Evolutionary conservation across 306 rosid species (phyloP).

Genomic region (Quercus glauca): DNA sequence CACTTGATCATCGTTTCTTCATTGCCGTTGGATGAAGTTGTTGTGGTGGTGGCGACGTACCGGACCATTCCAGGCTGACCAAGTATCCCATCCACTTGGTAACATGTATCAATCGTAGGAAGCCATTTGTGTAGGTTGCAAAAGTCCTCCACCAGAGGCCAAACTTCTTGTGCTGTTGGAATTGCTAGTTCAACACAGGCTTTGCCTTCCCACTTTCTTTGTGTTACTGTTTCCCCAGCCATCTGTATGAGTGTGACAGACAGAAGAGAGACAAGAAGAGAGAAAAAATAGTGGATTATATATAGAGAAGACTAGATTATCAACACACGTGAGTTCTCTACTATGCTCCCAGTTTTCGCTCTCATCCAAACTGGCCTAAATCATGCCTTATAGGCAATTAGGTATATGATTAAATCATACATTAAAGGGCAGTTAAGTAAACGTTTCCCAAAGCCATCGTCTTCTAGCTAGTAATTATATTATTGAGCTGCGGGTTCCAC

Average conservation of each 20-base stretch:
- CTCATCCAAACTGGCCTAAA: too few relatives aligned
- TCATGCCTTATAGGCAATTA: too few relatives aligned
- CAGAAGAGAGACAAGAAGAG: too few relatives aligned
- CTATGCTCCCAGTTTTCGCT: too few relatives aligned
- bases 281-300: too few relatives aligned
- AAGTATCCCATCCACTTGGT: slow-evolving; percentile 33
- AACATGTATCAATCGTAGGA: slow-evolving; percentile 34
- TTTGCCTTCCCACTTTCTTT: slow-evolving; percentile 37
- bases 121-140: slow-evolving; percentile 46
- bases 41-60: slow-evolving; percentile 30
- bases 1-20: slow-evolving; percentile 20
- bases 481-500: too few relatives aligned
- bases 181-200: slow-evolving; percentile 4
- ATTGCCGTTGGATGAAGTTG: neutral
- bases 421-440: too few relatives aligned
- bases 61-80: slow-evolving; percentile 51
- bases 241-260: neutral
- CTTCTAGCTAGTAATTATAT: too few relatives aligned
- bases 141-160: slow-evolving; percentile 54
- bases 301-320: too few relatives aligned
- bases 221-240: slow-evolving; percentile 6
- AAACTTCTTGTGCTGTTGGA: slow-evolving; percentile 15
- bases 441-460: too few relatives aligned
- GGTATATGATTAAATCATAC: too few relatives aligned
- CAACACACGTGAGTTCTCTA: too few relatives aligned